phyloP scores from a whole-genome alignment of 352 stramenopile species.

The Phytophthora megakarya region DNA sequence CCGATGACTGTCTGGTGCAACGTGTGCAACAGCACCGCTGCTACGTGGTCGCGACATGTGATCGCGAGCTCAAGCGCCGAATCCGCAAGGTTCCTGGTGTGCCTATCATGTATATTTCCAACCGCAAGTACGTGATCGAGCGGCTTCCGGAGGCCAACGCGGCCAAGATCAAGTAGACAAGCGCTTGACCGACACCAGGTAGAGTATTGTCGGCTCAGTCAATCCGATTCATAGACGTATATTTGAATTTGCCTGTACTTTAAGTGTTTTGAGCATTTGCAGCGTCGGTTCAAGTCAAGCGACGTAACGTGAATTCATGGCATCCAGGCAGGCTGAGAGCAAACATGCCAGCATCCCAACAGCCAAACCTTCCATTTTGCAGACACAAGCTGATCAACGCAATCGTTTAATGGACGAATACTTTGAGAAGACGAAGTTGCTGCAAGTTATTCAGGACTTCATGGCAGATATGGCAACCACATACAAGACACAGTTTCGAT shows the following conservation, averaged over 20 bases:
- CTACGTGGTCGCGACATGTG: slow-evolving; percentile 99
- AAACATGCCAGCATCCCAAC: not conserved
- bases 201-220: slow-evolving; percentile 1
- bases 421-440: slow-evolving; percentile 44
- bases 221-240: slow-evolving; percentile 36
- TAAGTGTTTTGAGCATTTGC: not conserved
- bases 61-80: slow-evolving; percentile 98
- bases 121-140: slow-evolving; percentile 99
- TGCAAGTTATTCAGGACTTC: slow-evolving; percentile 43
- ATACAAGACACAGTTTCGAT: slow-evolving; percentile 33
- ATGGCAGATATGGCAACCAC: slow-evolving; percentile 29
- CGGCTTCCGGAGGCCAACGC: slow-evolving; percentile 97
- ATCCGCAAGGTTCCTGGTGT: slow-evolving; percentile 99
- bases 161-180: slow-evolving; percentile 83
- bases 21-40: slow-evolving; percentile 95
- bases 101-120: slow-evolving; percentile 99
- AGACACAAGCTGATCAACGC: slow-evolving; percentile 30
- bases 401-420: slow-evolving; percentile 47
- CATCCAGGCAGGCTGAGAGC: slow-evolving; percentile 1
- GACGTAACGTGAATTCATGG: slow-evolving; percentile 11
- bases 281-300: slow-evolving; percentile 28
- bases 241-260: slow-evolving; percentile 22
- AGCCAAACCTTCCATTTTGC: slow-evolving; percentile 15
- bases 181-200: slow-evolving; percentile 4
- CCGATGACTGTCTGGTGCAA: slow-evolving; percentile 98